Base-by-base conservation (phyloP, 768 basidiomycete species). In the Boletus pseudo-olivaceus region DNA sequence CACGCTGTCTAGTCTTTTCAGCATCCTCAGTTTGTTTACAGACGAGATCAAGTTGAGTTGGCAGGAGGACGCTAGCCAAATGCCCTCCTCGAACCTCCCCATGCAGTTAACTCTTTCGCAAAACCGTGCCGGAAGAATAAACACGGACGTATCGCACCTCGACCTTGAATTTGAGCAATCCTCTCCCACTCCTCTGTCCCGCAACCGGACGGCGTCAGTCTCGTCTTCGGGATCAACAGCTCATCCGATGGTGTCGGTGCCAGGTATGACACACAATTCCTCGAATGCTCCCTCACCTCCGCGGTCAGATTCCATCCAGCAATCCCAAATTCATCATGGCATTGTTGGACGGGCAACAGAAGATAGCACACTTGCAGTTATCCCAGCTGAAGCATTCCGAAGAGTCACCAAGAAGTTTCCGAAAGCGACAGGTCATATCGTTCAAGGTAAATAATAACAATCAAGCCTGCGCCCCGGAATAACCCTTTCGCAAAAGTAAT, bases 311-410 rank as follows among this genome's bases (percentile, higher is more conserved):
- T 72, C 67, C 10, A 49, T 49, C 30, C 62, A 51, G 1, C 62
- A 50, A 32, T 55, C 62, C 41, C 74, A 76, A 43, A 63, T 77
- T 41, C 82, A 83, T 62, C 81, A 84, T 62, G 89, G 89, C 5
- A 84, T 89, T 5, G 84, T 98, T 20, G 95, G 94, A n/a, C 80
- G 96, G 35, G 97, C 97, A 7, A 87, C 88, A 5, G 89, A 91
- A 50, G 97, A 99, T 63, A 90, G 90, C 5, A 98, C 97, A 2
- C 75, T 99, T 19, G 97, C 96, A n/a, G 96, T 99, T 10, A 98
- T 99, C 51, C 97, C 97, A 26, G 96, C 97, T 2, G 94, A 98
- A 69, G 97, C 96, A 5, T 99, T 99, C 73, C 79, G 88, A 51
- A 79, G 94, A 47, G 75, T 99, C 38, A 98, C 96, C 3, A 92